Evolutionary conservation across 371 early-diverging fungal species (phyloP).

Genomic region (Rhizopus delemar): DNA sequence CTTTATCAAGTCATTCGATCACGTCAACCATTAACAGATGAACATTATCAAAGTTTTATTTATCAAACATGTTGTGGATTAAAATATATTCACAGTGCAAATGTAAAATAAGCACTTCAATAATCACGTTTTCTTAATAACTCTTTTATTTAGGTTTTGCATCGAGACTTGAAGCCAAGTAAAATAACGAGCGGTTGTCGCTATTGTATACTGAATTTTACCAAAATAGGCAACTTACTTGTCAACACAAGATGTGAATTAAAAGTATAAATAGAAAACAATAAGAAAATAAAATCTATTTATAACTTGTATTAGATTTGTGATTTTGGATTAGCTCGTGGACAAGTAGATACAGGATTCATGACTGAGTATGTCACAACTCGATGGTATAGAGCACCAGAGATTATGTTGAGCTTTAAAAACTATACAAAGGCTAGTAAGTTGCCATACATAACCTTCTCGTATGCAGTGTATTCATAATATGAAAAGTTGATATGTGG

Average conservation of each 20-base stretch:
- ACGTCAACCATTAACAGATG: conserved; percentile 57
- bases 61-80: conserved; percentile 95
- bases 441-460: background rate
- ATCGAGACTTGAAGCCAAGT: conserved; percentile 96
- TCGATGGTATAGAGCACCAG: conserved; percentile 98
- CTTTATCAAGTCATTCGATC: conserved; percentile 70
- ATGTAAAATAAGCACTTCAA: conserved; percentile 59
- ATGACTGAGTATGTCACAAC: conserved; percentile 97
- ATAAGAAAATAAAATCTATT: background rate
- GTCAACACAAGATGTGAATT: conserved; percentile 97
- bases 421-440: conserved; percentile 89
- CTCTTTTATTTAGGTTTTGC: conserved; percentile 50
- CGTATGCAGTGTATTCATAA: background rate
- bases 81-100: conserved; percentile 96
- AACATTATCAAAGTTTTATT: conserved; percentile 88
- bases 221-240: conserved; percentile 70
- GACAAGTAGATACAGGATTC: conserved; percentile 80
- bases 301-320: conserved; percentile 60
- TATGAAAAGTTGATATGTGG: conserved; percentile 87
- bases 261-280: conserved; percentile 36
- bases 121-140: background rate
- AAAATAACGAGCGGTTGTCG: background rate
- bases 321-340: conserved; percentile 90
- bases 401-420: conserved; percentile 92
- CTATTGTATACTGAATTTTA: background rate